A percentile compares a stretch with the other conserved stretches of the same genome.
These are phyloP conservation scores for Ochetophila trinervis DNA, from an alignment of 306 rosid species.

Conservation along the genomic window DNA sequence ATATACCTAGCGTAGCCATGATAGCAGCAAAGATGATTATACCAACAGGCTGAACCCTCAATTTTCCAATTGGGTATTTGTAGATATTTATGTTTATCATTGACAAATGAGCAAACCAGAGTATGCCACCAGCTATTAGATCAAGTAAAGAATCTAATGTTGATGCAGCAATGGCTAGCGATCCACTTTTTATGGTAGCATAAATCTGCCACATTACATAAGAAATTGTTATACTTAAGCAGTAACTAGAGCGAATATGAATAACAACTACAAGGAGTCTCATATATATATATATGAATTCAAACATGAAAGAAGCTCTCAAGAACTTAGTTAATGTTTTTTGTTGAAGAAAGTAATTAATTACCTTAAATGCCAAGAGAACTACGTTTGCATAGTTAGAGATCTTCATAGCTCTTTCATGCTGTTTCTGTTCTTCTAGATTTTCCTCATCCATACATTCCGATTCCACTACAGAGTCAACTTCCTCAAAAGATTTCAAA, in stretches of 20 bases:
- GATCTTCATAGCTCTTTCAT: slow-evolving; percentile 51
- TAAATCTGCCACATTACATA: slow-evolving; percentile 35
- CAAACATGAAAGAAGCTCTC: too few species aligned
- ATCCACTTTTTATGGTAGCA: slow-evolving; percentile 54
- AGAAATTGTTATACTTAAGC: neutral
- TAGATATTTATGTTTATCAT: slow-evolving; percentile 83
- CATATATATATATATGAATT: too few species aligned
- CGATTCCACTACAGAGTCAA: slow-evolving; percentile 21
- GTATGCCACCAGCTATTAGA: slow-evolving; percentile 87
- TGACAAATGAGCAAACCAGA: slow-evolving; percentile 84
- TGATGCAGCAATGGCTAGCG: slow-evolving; percentile 61
- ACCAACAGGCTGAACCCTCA: slow-evolving; percentile 95
- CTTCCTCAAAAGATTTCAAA: slow-evolving; percentile 46
- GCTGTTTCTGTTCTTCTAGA: slow-evolving; percentile 30
- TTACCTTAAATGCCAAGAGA: slow-evolving; percentile 50
- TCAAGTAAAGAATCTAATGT: slow-evolving; percentile 58
- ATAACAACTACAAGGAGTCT: too few species aligned
- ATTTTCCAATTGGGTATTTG: slow-evolving; percentile 80
- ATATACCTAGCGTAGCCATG: slow-evolving; percentile 91
- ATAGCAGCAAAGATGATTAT: slow-evolving; percentile 86
- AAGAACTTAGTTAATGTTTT: too few species aligned
- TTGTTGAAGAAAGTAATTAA: neutral
- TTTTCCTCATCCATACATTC: slow-evolving; percentile 26
- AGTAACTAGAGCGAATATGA: too few species aligned
- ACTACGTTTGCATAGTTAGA: slow-evolving; percentile 45